These are phyloP conservation scores for Cicer yamashitae DNA, from an alignment of 306 rosid genomes.

Conservation along the genomic window DNA sequence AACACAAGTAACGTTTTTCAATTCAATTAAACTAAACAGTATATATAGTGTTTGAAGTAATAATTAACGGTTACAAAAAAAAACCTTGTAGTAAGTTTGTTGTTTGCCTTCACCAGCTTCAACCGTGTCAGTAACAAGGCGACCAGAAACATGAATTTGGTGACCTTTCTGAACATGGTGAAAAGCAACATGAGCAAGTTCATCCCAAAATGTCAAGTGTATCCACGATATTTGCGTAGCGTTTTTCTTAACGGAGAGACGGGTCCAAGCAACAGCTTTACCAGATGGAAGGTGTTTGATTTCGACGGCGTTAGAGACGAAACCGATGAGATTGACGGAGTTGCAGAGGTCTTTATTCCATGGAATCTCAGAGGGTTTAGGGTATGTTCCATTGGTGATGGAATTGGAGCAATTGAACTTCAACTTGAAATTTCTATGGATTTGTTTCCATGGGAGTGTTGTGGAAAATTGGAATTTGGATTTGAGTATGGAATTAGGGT, in stretches of 20 bases:
- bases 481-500: constrained; percentile 39
- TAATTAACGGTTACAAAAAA: background rate
- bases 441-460: background rate
- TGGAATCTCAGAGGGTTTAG: constrained; percentile 75
- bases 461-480: background rate
- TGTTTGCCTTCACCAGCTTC: constrained; percentile 76
- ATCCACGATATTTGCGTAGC: constrained; percentile 73
- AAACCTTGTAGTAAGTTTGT: constrained; percentile 88
- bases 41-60: background rate
- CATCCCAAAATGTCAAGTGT: constrained; percentile 88
- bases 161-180: constrained; percentile 82
- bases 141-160: constrained; percentile 80
- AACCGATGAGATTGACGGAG: constrained; percentile 77
- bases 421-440: background rate
- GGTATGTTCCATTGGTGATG: constrained; percentile 44
- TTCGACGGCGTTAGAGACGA: constrained; percentile 71
- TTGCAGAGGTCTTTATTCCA: constrained; percentile 92
- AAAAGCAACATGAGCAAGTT: constrained; percentile 74
- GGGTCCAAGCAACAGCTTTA: constrained; percentile 81
- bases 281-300: constrained; percentile 81
- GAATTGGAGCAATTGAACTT: constrained; percentile 35
- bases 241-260: constrained; percentile 80
- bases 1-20: background rate
- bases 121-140: constrained; percentile 73
- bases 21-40: too few relatives aligned